phyloP scores from a whole-genome alignment of 1,284 basidiomycete species.

The Puccinia sorghi region DNA sequence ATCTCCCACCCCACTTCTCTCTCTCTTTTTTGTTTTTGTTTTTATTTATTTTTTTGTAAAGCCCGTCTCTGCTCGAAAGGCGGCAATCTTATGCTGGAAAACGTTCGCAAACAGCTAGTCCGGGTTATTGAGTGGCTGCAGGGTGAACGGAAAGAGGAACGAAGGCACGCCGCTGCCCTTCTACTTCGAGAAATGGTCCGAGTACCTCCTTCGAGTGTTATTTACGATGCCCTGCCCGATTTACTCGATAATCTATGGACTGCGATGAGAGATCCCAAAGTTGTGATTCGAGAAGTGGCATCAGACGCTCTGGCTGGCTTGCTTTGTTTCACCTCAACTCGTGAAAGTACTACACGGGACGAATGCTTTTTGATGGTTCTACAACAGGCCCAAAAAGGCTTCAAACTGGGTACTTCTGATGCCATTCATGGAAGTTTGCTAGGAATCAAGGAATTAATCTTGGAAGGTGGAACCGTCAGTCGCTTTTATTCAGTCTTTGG shows the following conservation, averaged over 20 bases:
- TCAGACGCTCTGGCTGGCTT: constrained; percentile 86
- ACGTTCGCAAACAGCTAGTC: constrained; percentile 57
- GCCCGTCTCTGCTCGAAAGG: constrained; percentile 56
- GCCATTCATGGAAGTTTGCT: constrained; percentile 90
- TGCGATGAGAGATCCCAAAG: constrained; percentile 73
- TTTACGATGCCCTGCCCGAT: constrained; percentile 75
- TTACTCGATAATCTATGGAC: constrained; percentile 89
- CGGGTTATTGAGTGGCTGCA: constrained; percentile 58
- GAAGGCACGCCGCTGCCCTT: constrained; percentile 79
- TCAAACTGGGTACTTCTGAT: constrained; percentile 74
- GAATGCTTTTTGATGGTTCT: constrained; percentile 73
- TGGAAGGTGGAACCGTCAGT: constrained; percentile 86
- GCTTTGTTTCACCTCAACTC: constrained; percentile 60
- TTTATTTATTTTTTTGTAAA: too few species aligned
- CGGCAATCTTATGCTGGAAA: constrained; percentile 55
- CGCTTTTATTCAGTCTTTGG: background rate
- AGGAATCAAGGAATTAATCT: constrained; percentile 84
- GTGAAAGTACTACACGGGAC: constrained; percentile 58
- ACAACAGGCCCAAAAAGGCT: constrained; percentile 81
- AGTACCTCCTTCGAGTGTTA: constrained; percentile 71
- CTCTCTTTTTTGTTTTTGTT: background rate
- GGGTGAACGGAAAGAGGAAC: constrained; percentile 63
- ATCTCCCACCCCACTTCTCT: background rate
- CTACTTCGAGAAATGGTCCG: constrained; percentile 86
- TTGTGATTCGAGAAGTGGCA: constrained; percentile 75